Evolutionary conservation across 805 yeast genomes (phyloP), one percentile per base, ranked within the genome.

Genomic region (Myxozyma neglecta): DNA sequence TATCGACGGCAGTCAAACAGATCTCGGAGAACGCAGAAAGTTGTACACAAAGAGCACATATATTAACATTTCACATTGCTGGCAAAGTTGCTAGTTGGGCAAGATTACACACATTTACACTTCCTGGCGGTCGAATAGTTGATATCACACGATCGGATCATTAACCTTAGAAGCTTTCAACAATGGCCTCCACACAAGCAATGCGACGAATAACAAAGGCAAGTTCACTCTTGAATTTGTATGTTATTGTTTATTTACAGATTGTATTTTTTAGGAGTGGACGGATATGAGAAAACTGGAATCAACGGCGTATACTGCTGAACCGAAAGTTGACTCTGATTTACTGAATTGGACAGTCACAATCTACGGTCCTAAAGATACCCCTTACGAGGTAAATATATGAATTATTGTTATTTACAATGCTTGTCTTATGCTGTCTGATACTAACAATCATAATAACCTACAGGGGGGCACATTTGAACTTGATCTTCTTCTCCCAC

Each of bases 321-420:
- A 96, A 53, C 96, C 96, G 71, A 90, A 36, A 36, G 49, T 87
- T 50, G 96, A 96, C 53, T 94, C 89, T 69, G 96, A 89, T 75
- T 79, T 89, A 73, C 88, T 85, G 76, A 94, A 89, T 79, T 90
- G 96, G 96, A 94, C 89, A 77, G 96, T 96, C 47, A 87, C 93
- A 39, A 87, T 89, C 74, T 87, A 87, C 90, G 96, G 96, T 48
- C 96, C 96, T 57, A 84, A 92, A 69, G 96, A 88, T 76, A 88
- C 96, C 36, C 70, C 84, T 67, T 81, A 80, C 64, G 81, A 83
- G 53, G 69, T 63, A 47, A 16, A 11, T 44, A 43, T 16, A 40
- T 14, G 18, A 7, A 1, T 18, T 24, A 3, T 13, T 24, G 24
- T 14, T n/a, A 9, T n/a, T 1, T 29, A 43, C 42, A 24, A 10